Conservation (phyloP, 83 land plant species). For the Picea abies region DNA sequence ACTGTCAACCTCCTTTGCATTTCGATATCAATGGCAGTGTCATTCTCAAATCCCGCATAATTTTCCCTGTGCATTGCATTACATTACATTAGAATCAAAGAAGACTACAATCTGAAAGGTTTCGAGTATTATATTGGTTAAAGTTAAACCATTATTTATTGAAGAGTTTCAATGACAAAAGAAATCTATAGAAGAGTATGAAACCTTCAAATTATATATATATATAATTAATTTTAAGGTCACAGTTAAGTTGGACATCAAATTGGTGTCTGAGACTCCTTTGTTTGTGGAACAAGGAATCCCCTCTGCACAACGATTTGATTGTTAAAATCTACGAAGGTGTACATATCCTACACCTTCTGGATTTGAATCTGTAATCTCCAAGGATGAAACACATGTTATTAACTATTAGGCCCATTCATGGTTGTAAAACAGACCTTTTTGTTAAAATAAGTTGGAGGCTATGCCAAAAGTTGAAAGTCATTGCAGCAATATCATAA, state of each 20-base stretch:
- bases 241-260: too few relatives aligned
- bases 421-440: conserved; percentile 39
- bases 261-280: too few relatives aligned
- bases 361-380: too few relatives aligned
- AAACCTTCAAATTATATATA: neutral
- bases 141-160: neutral
- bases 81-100: conserved; percentile 2
- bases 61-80: conserved; percentile 45
- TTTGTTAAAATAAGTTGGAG: conserved; percentile 69
- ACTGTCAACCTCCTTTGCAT: conserved; percentile 60
- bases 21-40: conserved; percentile 68
- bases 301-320: too few relatives aligned
- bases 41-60: conserved; percentile 53
- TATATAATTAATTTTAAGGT: too few relatives aligned
- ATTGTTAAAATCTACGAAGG: too few relatives aligned
- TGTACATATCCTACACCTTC: too few relatives aligned
- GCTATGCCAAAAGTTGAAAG: conserved; percentile 96
- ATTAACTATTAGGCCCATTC: too few relatives aligned
- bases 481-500: conserved; percentile 91
- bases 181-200: neutral
- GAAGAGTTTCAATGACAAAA: neutral
- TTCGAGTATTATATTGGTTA: neutral
- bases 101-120: conserved; percentile 6
- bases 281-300: too few relatives aligned
- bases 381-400: too few relatives aligned